These are phyloP conservation scores for Fraxinus velutina DNA, from an alignment of 305 asterid species.

Conservation along the genomic window DNA sequence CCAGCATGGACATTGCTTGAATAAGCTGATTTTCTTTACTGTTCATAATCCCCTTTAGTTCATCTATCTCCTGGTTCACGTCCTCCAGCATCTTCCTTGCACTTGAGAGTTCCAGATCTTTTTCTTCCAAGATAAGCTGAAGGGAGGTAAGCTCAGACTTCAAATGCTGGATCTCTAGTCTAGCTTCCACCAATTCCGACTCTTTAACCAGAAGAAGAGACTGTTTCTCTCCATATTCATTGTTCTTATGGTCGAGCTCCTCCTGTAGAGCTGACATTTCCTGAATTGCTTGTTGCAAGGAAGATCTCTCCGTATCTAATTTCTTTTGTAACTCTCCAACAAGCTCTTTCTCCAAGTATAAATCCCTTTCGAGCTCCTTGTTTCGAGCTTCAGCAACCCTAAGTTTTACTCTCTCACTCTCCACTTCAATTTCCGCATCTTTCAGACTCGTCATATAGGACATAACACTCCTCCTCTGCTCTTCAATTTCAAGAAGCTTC, in stretches of 20 bases:
- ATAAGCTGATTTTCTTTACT: constrained; percentile 56
- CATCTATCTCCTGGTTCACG: constrained; percentile 50
- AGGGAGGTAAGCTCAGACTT: constrained; percentile 61
- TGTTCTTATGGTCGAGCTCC: constrained; percentile 47
- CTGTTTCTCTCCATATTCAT: constrained; percentile 51
- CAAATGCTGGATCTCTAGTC: constrained; percentile 60
- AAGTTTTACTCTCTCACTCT: constrained; percentile 59
- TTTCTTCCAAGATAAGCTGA: constrained; percentile 55
- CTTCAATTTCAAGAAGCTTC: constrained; percentile 61
- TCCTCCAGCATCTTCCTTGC: constrained; percentile 47
- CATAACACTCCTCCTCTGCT: constrained; percentile 46
- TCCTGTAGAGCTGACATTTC: constrained; percentile 47
- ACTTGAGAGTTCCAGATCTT: constrained; percentile 51
- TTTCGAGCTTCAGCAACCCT: constrained; percentile 63
- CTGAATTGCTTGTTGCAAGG: constrained; percentile 44
- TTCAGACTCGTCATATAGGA: constrained; percentile 57
- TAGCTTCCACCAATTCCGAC: constrained; percentile 71
- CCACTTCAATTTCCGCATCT: constrained; percentile 66
- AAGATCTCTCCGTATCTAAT: constrained; percentile 45
- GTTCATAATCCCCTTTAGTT: constrained; percentile 43
- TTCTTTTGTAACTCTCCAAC: constrained; percentile 48
- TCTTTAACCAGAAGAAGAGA: constrained; percentile 57
- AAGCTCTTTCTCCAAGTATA: constrained; percentile 62
- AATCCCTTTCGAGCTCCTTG: constrained; percentile 57
- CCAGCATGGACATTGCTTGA: constrained; percentile 47